Evolutionary conservation across 1,139 yeast genomes (phyloP).

Genomic region (Debaryomyces udenii): DNA sequence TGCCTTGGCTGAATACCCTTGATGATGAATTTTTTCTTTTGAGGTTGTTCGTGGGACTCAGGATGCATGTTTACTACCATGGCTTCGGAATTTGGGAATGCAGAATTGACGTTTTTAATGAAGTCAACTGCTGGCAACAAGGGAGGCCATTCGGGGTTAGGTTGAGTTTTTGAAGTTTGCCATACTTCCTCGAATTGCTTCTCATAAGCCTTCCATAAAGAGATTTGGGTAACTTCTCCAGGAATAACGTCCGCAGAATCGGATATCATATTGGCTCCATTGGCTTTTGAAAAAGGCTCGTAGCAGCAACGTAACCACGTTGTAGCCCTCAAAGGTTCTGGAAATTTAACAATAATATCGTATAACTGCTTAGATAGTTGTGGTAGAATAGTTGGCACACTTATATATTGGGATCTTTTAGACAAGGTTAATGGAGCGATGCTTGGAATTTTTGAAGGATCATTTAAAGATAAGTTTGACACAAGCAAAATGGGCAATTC

Average conservation of each 20-base stretch:
- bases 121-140: conserved; percentile 94
- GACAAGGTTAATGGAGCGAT: conserved; percentile 32
- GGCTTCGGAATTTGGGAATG: conserved; percentile 90
- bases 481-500: conserved; percentile 67
- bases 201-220: conserved; percentile 95
- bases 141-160: conserved; percentile 52
- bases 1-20: conserved; percentile 73
- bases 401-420: conserved; percentile 37
- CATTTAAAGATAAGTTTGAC: conserved; percentile 28
- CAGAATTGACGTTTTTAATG: conserved; percentile 88
- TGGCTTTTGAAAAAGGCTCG: conserved; percentile 51
- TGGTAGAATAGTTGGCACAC: conserved; percentile 65
- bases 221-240: conserved; percentile 93
- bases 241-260: conserved; percentile 28
- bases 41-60: conserved; percentile 50
- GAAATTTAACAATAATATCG: conserved; percentile 60
- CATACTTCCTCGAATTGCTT: conserved; percentile 64
- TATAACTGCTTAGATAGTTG: conserved; percentile 59
- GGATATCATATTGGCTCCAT: conserved; percentile 26
- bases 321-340: conserved; percentile 91
- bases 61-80: conserved; percentile 69
- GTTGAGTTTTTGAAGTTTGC: conserved; percentile 37
- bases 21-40: conserved; percentile 77
- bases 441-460: conserved; percentile 24
- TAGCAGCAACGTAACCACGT: conserved; percentile 94